Percentiles rank a stretch among this genome's conserved stretches.
phyloP scores from a whole-genome alignment of 345 rosid genomes.

The Syzygium grande region DNA sequence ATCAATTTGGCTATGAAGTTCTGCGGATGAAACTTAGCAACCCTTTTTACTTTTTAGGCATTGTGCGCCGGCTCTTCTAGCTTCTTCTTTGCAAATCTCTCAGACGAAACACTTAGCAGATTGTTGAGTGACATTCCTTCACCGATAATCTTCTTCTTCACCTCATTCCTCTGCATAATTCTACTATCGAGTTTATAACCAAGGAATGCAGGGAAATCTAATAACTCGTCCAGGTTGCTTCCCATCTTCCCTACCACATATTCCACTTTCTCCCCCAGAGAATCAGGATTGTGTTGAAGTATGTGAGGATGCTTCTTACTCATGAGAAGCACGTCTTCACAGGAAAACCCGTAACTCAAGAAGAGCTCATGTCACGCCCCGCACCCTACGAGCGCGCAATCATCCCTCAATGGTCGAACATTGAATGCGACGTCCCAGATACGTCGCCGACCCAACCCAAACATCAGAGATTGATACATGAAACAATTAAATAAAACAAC shows the following conservation, averaged over 20 bases:
- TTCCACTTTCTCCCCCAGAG: conserved; percentile 63
- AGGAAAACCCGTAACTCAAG: conserved; percentile 51
- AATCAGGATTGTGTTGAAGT: conserved; percentile 43
- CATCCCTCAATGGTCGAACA: no score
- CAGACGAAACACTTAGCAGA: conserved; percentile 50
- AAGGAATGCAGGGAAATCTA: conserved; percentile 73
- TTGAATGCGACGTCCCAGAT: no score
- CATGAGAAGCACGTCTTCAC: conserved; percentile 49
- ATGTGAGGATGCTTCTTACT: conserved; percentile 80
- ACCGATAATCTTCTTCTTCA: conserved; percentile 39
- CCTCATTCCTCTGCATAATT: conserved; percentile 68
- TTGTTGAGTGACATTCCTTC: conserved; percentile 63
- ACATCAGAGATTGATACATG: no score
- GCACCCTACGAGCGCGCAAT: no score
- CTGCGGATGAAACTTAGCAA: background rate
- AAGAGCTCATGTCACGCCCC: no score
- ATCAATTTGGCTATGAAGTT: background rate
- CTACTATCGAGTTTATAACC: conserved; percentile 72
- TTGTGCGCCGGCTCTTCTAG: background rate
- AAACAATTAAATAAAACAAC: no score
- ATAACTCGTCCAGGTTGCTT: conserved; percentile 57
- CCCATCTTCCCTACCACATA: conserved; percentile 69
- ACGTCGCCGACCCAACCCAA: no score
- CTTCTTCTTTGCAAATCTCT: conserved; percentile 29
- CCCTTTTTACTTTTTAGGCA: background rate